Conservation (phyloP, 225 moss, liverwort and hornwort genomes). For the Physcomitrellopsis africana region DNA sequence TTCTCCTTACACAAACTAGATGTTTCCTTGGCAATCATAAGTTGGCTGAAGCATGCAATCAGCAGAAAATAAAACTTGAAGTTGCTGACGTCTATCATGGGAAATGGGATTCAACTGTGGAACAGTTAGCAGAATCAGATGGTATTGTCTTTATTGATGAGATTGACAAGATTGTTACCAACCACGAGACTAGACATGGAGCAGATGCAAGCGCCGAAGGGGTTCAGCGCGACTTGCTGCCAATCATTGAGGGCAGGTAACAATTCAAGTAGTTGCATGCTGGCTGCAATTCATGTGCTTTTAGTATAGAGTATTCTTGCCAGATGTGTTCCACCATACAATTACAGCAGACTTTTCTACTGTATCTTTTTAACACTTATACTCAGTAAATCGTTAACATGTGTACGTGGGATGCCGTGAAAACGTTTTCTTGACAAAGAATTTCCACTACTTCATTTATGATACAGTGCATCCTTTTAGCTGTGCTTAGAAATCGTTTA, state of each 20-base stretch:
- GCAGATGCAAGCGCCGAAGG: slow-evolving; percentile 91
- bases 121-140: slow-evolving; percentile 82
- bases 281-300: not conserved
- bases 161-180: slow-evolving; percentile 92
- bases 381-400: not conserved
- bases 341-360: no score
- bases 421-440: not conserved
- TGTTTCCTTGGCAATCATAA: not conserved
- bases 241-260: slow-evolving; percentile 92
- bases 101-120: slow-evolving; percentile 11
- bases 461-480: not conserved
- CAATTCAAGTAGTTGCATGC: not conserved
- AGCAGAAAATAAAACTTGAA: slow-evolving; percentile 3
- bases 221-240: slow-evolving; percentile 83
- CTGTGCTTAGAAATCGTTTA: slow-evolving; percentile 6
- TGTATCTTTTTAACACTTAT: not conserved
- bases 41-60: slow-evolving; percentile 3
- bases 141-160: slow-evolving; percentile 94
- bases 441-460: not conserved
- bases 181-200: slow-evolving; percentile 83
- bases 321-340: not conserved
- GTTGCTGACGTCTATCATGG: slow-evolving; percentile 23
- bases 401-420: not conserved
- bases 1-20: no score
- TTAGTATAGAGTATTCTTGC: not conserved